Conservation (phyloP, 495 filamentous ascomycete genomes). For the Hypoxylon trugodes region DNA sequence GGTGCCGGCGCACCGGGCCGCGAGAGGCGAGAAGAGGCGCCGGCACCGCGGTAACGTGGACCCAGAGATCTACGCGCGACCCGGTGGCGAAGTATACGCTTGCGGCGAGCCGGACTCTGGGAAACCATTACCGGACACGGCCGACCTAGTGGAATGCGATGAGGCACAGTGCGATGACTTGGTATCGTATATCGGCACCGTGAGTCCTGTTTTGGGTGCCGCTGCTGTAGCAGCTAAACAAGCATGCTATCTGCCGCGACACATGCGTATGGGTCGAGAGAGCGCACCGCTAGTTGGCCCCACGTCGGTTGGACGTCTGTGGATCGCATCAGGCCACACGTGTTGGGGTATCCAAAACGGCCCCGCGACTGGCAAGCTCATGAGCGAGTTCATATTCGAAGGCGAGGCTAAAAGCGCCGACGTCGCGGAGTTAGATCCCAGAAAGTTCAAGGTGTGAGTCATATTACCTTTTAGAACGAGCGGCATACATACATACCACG, state of each 20-base stretch:
- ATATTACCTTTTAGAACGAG: too few species aligned
- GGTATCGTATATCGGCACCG: conserved; percentile 77
- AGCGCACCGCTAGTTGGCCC: conserved; percentile 78
- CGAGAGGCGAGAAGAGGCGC: conserved; percentile 59
- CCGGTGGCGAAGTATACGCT: conserved; percentile 88
- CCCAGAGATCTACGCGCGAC: conserved; percentile 93
- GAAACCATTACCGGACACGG: conserved; percentile 77
- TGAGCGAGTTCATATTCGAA: conserved; percentile 87
- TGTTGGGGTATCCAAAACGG: conserved; percentile 99
- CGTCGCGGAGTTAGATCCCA: conserved; percentile 74
- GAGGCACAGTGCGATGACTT: conserved; percentile 84
- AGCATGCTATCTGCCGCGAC: conserved; percentile 92
- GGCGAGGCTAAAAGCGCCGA: conserved; percentile 79
- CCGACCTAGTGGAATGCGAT: conserved; percentile 81
- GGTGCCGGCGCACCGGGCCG: conserved; percentile 53
- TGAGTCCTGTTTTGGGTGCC: conserved; percentile 77
- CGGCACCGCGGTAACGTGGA: conserved; percentile 69
- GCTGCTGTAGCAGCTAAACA: conserved; percentile 84
- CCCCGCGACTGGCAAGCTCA: conserved; percentile 86
- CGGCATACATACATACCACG: too few species aligned
- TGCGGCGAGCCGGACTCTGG: conserved; percentile 86
- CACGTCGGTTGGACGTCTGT: conserved; percentile 77
- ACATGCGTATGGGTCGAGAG: conserved; percentile 64
- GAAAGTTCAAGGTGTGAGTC: conserved; percentile 56
- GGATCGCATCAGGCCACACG: conserved; percentile 90